Evolutionary conservation across 495 filamentous ascomycete genomes (phyloP), one percentile per base, ranked within the genome.

Genomic region (Hypoxylon rickii): DNA sequence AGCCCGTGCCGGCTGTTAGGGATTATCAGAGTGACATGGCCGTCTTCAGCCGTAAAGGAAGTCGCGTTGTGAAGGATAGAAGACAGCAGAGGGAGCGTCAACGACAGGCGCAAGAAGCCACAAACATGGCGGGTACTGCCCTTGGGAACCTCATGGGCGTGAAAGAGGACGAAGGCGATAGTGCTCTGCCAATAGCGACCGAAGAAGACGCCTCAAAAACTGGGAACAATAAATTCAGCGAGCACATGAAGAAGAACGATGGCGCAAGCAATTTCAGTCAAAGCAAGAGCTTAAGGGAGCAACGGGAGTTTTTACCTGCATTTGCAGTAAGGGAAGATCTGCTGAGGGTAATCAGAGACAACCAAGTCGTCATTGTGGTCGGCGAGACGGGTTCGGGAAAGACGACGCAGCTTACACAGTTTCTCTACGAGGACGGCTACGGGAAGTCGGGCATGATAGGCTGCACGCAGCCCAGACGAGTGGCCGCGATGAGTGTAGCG

Each of bases 21-120:
- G 95, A 99, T 68, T 87, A 90, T 11, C 94, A 97, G 70, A 97
- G 95, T 69, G 95, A 99, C 64, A 96, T 99, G 95, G 95, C 95
- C 7, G 90, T 99, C 11, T 99, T 97, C 61, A 93, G 89, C 76
- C 84, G 93, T 16, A 97, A 96, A 72, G 95, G 95, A 1, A 97
- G 94, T 66, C 88, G 83, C 61, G 89, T 97, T 5, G 95, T 99
- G 7, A 87, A 87, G 64, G 94, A 99, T 54, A 86, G 86, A 61
- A 77, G 95, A 51, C 89, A 93, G 72, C 93, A 96, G 69, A 87
- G 90, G 45, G 95, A 99, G 67, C 84, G 95, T 26, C 90, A 96
- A 55, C 93, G 91, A 60, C 92, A 97, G 70, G 95, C 94, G 6
- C 90, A 97, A 70, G 88, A 96, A 57, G 92, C 95, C 26, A 99